phyloP scores from a whole-genome alignment of 1,284 basidiomycete genomes.

The Malassezia nana region DNA sequence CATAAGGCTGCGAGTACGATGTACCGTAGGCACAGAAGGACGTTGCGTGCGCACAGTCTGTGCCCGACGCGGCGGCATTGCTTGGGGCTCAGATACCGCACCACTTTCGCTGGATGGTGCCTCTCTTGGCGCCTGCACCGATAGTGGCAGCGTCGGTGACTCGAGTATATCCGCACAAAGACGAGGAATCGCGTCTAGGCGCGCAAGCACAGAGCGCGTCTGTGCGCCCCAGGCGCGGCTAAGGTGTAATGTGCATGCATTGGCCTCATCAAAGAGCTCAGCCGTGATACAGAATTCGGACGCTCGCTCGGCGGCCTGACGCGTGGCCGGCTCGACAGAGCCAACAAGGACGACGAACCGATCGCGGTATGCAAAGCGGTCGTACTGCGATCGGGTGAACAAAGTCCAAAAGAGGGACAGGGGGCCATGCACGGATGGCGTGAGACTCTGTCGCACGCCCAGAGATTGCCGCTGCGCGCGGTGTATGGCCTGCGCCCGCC shows the following conservation, averaged over 20 bases:
- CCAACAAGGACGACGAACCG: not conserved
- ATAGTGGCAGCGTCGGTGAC: not conserved
- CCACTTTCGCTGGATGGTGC: not conserved
- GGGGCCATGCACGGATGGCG: slow-evolving; percentile 17
- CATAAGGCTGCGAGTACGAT: slow-evolving; percentile 14
- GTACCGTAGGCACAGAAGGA: slow-evolving; percentile 4
- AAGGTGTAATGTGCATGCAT: not conserved
- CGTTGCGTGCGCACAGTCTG: not conserved
- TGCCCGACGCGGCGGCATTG: slow-evolving; percentile 6
- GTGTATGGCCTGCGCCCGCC: slow-evolving; percentile 40
- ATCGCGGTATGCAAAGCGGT: slow-evolving; percentile 2
- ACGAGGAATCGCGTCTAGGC: not conserved
- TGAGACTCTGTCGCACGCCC: slow-evolving; percentile 25
- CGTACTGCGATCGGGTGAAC: slow-evolving; percentile 9
- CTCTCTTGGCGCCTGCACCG: not conserved
- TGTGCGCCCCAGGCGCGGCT: slow-evolving; percentile 3
- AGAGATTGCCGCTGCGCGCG: slow-evolving; percentile 26
- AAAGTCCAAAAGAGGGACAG: slow-evolving; percentile 11
- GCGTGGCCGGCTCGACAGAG: not conserved
- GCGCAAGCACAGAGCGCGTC: not conserved
- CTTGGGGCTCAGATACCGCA: not conserved
- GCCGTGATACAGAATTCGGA: not conserved
- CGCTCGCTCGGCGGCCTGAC: not conserved
- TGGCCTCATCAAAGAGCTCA: not conserved
- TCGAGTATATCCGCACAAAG: slow-evolving; percentile 12